Evolutionary conservation across 106 monocot genomes (phyloP).

Genomic region (Phalaenopsis equestris): DNA sequence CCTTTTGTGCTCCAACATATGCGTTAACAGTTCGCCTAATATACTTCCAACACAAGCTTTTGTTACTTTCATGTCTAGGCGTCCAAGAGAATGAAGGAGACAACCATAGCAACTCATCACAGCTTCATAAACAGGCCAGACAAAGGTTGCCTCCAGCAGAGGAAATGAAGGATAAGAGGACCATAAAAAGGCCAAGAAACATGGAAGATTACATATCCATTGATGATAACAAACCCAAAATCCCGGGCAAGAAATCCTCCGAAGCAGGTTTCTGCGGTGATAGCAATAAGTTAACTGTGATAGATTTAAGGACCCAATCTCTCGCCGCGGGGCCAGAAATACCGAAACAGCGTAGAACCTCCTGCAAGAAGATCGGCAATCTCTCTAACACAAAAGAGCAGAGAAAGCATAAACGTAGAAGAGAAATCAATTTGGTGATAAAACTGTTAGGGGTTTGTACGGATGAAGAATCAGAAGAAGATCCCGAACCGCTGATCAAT

Average conservation of each 20-base stretch:
- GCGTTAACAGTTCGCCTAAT: background rate
- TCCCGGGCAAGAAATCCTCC: background rate
- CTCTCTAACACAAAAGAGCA: background rate
- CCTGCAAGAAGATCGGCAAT: background rate
- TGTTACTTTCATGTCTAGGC: background rate
- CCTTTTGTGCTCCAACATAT: too few relatives aligned
- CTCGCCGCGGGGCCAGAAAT: background rate
- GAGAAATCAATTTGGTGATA: slow-evolving; percentile 7
- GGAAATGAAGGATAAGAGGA: slow-evolving; percentile 3
- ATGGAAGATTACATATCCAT: background rate
- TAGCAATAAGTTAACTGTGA: background rate
- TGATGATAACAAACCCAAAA: background rate
- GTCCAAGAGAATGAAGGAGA: background rate
- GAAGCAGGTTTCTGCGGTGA: background rate
- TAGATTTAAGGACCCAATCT: background rate
- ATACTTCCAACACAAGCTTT: background rate
- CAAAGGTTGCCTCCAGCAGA: background rate
- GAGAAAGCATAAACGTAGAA: background rate
- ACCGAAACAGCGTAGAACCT: background rate
- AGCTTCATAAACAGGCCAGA: background rate
- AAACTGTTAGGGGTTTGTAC: slow-evolving; percentile 6
- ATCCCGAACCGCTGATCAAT: slow-evolving; percentile 37
- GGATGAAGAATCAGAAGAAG: slow-evolving; percentile 34
- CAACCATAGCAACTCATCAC: background rate
- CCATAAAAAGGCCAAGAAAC: background rate